Evolutionary conservation across 1,284 basidiomycete genomes (phyloP), one percentile per base, ranked within the genome.

Genomic region (Microbotryum lychnidis-dioicae): DNA sequence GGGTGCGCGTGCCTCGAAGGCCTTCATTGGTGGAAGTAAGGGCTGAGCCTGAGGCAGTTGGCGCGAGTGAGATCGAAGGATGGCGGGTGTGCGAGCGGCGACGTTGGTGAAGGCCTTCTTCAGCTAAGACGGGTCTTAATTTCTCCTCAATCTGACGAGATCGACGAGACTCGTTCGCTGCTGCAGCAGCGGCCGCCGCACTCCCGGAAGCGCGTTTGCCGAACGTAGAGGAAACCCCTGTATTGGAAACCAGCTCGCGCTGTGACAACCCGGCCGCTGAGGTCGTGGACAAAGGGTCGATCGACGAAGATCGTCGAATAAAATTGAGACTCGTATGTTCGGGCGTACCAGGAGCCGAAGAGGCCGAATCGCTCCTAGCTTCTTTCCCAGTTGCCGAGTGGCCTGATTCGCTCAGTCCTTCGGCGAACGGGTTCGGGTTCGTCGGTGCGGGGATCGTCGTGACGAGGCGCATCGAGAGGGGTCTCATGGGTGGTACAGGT

Each of bases 241-340:
- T 9, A 8, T 37, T 31, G 49, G 56, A 49, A 7, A 52, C 44
- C 3, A 53, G 50, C 5, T 8, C 21, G 2, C 21, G 10, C n/a
- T 56, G 49, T 21, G 51, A 54, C 6, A 45, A 55, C 12, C 47
- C 50, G 10, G 49, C 52, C 20, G 60, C 31, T 20, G 61, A n/a
- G 58, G 64, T 50, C 31, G 50, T 27, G 31, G 63, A 56, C 20
- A 65, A 49, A 44, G 66, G 63, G 54, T 67, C 66, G 42, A 67
- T 57, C 25, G 56, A 29, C n/a, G 66, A 67, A 3, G 63, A 61
- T 1, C 63, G 58, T 2, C 66, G 66, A 1, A 42, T 27, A 14
- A 67, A 67, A 48, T 65, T 67, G 50, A 67, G 51, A 10, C 58
- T 59, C 8, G 58, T 56, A 27, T 62, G 54, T n/a, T 67, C 63